A percentile compares a stretch with the other conserved stretches of the same genome.
Evolutionary conservation across 768 basidiomycete species (phyloP).

Genomic region (Lepiota brunneoincarnata): DNA sequence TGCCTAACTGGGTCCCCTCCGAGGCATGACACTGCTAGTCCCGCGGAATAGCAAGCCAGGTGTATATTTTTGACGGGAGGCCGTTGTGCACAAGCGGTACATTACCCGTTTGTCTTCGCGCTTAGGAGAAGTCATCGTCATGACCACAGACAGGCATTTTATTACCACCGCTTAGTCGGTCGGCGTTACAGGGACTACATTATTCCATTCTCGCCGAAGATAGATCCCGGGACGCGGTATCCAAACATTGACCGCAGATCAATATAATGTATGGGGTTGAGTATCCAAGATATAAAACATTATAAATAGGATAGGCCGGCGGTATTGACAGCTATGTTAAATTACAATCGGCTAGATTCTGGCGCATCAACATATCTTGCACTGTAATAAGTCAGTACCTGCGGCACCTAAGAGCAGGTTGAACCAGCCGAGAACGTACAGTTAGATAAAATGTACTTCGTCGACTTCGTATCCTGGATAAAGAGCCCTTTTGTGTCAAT

Average conservation of each 20-base stretch:
- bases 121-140: no score
- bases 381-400: constrained; percentile 27
- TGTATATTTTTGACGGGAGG: background rate
- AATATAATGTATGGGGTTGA: no score
- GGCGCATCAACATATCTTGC: constrained; percentile 45
- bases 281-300: no score
- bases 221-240: no score
- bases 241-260: no score
- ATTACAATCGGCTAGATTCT: constrained; percentile 37
- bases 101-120: no score
- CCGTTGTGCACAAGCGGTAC: background rate
- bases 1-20: constrained; percentile 23
- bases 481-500: constrained; percentile 3
- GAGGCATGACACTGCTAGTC: background rate
- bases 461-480: constrained; percentile 54
- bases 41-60: background rate
- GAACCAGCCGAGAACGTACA: constrained; percentile 25
- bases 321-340: constrained; percentile 26
- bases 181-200: no score
- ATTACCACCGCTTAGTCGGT: no score
- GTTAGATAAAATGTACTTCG: constrained; percentile 47
- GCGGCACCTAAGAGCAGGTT: background rate
- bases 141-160: no score
- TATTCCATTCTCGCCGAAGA: no score
- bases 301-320: no score